phyloP scores from a whole-genome alignment of 257 asterid species.

The Scutellaria baicalensis region DNA sequence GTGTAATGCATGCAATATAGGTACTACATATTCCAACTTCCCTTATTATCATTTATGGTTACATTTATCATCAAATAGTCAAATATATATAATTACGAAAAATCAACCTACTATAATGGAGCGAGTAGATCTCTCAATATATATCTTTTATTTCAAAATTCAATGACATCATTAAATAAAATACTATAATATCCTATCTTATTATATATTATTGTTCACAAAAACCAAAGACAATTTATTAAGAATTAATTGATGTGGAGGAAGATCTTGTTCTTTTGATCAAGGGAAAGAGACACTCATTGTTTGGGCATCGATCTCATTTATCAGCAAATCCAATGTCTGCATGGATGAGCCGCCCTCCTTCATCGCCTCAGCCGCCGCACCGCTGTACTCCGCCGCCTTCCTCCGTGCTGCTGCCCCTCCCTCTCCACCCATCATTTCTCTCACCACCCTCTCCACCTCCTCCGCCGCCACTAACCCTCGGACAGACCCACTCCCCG shows the following conservation, averaged over 20 bases:
- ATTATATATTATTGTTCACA: no score
- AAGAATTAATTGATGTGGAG: no score
- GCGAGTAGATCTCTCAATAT: no score
- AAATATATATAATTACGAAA: no score
- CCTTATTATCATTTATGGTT: no score
- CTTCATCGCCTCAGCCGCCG: slow-evolving; percentile 29
- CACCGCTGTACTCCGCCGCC: slow-evolving; percentile 24
- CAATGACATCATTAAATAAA: no score
- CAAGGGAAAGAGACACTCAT: background rate
- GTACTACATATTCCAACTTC: no score
- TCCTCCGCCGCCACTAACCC: slow-evolving; percentile 47
- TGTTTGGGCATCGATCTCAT: slow-evolving; percentile 7
- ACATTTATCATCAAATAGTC: no score
- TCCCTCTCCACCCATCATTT: slow-evolving; percentile 34
- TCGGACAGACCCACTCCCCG: slow-evolving; percentile 36
- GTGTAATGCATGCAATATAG: no score
- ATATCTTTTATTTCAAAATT: no score
- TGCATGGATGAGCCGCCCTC: slow-evolving; percentile 49
- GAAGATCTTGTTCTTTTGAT: background rate
- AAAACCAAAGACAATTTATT: background rate
- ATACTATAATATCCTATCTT: no score
- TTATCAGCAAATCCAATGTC: slow-evolving; percentile 31
- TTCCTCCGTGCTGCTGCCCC: slow-evolving; percentile 38
- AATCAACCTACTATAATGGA: no score
- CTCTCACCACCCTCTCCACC: slow-evolving; percentile 45